Conservation (phyloP, 306 rosid genomes). For the Castanea mollissima region DNA sequence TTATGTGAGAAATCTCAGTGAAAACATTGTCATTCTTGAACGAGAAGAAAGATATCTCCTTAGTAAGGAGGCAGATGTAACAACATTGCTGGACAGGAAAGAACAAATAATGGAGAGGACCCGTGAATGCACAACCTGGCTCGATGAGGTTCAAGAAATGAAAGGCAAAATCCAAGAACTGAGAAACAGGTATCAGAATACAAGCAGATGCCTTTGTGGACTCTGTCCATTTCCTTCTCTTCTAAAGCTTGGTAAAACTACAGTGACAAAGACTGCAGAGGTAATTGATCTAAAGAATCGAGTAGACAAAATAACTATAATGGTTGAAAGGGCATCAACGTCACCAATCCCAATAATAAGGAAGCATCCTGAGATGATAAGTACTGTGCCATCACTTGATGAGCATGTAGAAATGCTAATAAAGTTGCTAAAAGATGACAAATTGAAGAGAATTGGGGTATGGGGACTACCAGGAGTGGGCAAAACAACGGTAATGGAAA, state of each 20-base stretch:
- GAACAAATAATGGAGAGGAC: background rate
- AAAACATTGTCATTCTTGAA: background rate
- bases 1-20: background rate
- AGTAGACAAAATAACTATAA: background rate
- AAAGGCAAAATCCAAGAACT: background rate
- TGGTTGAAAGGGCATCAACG: background rate
- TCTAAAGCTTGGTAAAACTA: background rate
- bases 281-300: background rate
- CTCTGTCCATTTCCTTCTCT: slow-evolving; percentile 1
- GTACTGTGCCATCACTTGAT: background rate
- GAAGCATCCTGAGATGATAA: background rate
- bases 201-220: background rate
- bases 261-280: background rate
- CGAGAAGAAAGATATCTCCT: background rate
- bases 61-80: background rate
- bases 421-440: background rate
- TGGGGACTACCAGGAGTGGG: slow-evolving; percentile 5
- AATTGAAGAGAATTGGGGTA: background rate
- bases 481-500: background rate
- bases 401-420: background rate
- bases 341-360: background rate
- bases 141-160: background rate
- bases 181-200: background rate
- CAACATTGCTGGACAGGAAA: background rate
- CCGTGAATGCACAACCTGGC: background rate